Evolutionary conservation across 2,329 filamentous ascomycete genomes (phyloP).

Genomic region (Calcarisporium arbuscula): DNA sequence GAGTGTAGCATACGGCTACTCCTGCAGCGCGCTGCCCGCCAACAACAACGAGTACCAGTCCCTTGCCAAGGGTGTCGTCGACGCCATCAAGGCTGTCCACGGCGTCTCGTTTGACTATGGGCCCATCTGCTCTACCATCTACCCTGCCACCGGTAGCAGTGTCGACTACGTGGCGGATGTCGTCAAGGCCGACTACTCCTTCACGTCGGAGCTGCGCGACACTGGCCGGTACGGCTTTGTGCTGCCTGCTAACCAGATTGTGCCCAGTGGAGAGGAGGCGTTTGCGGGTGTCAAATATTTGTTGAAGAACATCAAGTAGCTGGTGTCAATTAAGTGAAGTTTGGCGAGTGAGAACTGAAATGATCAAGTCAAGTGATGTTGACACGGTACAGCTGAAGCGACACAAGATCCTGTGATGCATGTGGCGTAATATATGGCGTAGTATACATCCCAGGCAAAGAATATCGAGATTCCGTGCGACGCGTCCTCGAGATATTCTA

Average conservation of each 20-base stretch:
- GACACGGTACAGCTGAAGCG: too few relatives aligned
- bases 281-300: slow-evolving; percentile 55
- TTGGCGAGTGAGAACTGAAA: too few relatives aligned
- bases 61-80: slow-evolving; percentile 41
- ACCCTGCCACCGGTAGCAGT: slow-evolving; percentile 43
- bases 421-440: too few relatives aligned
- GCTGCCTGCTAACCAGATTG: slow-evolving; percentile 34
- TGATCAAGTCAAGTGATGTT: too few relatives aligned
- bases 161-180: slow-evolving; percentile 40
- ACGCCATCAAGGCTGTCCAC: slow-evolving; percentile 41
- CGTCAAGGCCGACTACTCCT: slow-evolving; percentile 32
- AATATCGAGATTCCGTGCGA: too few relatives aligned
- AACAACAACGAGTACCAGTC: slow-evolving; percentile 42
- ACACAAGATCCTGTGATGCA: too few relatives aligned
- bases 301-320: slow-evolving; percentile 32
- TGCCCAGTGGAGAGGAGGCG: slow-evolving; percentile 36
- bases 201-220: slow-evolving; percentile 33
- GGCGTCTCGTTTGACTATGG: slow-evolving; percentile 36
- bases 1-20: slow-evolving; percentile 49
- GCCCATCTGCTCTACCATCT: slow-evolving; percentile 55
- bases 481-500: too few relatives aligned
- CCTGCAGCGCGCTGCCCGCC: slow-evolving; percentile 39
- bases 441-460: too few relatives aligned
- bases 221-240: slow-evolving; percentile 34
- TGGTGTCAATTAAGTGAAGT: too few relatives aligned